A percentile compares a stretch with the other conserved stretches of the same genome.
These are phyloP conservation scores for Fomitiporia mediterranea DNA, from an alignment of 1,284 basidiomycete genomes.

Conservation along the genomic window DNA sequence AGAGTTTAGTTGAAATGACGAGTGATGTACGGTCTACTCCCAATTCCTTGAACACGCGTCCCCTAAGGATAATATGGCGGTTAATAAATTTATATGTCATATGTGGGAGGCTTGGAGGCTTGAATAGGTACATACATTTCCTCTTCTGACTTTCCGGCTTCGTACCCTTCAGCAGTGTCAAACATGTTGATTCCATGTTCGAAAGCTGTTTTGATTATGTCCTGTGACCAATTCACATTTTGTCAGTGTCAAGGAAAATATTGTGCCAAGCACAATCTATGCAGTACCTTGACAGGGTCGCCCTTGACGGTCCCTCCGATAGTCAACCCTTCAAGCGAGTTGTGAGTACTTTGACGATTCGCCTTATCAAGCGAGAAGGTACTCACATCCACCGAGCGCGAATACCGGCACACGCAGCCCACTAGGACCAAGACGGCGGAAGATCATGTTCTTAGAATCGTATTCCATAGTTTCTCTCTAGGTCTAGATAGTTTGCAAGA, in stretches of 20 bases:
- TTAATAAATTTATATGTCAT: too few relatives aligned
- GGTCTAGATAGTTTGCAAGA: too few relatives aligned
- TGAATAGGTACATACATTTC: constrained; percentile 48
- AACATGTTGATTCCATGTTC: constrained; percentile 25
- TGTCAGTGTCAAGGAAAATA: too few relatives aligned
- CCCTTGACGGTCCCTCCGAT: constrained; percentile 48
- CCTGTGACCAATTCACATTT: too few relatives aligned
- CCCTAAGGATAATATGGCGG: too few relatives aligned
- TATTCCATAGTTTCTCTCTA: background rate
- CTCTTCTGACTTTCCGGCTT: constrained; percentile 60
- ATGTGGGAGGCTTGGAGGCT: constrained; percentile 11
- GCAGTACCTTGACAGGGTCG: constrained; percentile 62
- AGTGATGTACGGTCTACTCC: constrained; percentile 66
- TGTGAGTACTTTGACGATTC: background rate
- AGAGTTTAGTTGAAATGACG: constrained; percentile 69
- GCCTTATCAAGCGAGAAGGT: background rate
- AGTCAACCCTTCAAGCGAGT: constrained; percentile 17
- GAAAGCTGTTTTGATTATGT: constrained; percentile 22
- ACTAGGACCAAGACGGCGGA: constrained; percentile 22
- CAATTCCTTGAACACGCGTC: constrained; percentile 72
- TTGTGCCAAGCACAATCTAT: too few relatives aligned
- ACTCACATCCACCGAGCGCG: constrained; percentile 22
- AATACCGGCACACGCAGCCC: constrained; percentile 22
- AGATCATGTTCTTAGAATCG: constrained; percentile 17
- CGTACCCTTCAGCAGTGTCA: constrained; percentile 28